Evolutionary conservation across 2,329 filamentous ascomycete species (phyloP), one percentile per base, ranked within the genome.

Genomic region (Monilinia aucupariae): DNA sequence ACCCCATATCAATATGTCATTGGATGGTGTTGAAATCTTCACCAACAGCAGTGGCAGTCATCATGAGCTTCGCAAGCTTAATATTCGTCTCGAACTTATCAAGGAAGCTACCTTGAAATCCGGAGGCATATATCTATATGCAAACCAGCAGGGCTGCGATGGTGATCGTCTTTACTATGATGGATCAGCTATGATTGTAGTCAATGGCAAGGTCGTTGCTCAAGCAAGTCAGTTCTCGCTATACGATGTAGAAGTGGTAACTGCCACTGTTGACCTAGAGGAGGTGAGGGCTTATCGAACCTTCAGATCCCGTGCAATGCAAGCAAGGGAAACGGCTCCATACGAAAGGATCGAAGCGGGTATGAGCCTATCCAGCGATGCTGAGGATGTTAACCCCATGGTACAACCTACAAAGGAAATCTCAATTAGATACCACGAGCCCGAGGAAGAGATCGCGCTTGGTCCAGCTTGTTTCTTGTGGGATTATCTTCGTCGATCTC

Each of bases 21-120:
- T 91, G 2, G 81, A 86, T 69, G 90, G 90, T 5, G 84, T 85
- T 7, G 90, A 91, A 70, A 85, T 91, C 61, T 82, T 90, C 66
- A 84, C 85, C 10, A 93, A 93, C 74, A 85, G 81, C 3, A 85
- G 81, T 60, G 89, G 85, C 8, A 85, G 80, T 15, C 90, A 93
- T 72, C 84, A 85, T 70, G 82, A 85, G 68, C 75, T 91, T 10
- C 78, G 85, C 22, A 91, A 91, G 73, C 80, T 91, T 0, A 76
- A 87, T 63, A 83, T 78, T 0, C 77, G 86, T 2, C 76, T 91
- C 34, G 80, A 84, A 6, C 76, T 92, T 6, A 91, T 91, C 61
- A 77, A 78, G 1, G 82, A 89, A 68, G 85, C 85, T 0, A 91
- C 88, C 0, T 77, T 80, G 9, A 87, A 86, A 70, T 78, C 76